Conservation (phyloP, 2,329 filamentous ascomycete genomes). For the Colletotrichum tamarilloi region DNA sequence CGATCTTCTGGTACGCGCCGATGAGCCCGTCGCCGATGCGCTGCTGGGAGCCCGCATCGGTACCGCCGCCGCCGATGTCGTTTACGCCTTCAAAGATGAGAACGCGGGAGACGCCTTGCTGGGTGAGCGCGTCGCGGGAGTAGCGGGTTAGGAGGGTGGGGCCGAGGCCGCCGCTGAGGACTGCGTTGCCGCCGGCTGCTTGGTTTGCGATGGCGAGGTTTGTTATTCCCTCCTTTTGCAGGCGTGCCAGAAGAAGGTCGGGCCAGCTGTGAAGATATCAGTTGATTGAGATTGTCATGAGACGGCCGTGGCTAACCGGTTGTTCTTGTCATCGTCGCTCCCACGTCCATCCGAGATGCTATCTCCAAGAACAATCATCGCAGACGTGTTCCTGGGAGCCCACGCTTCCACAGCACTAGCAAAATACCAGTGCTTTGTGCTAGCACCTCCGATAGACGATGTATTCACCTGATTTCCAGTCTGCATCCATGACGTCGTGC, state of each 20-base stretch:
- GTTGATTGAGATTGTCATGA: not conserved
- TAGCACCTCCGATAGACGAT: constrained; percentile 55
- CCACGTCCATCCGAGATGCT: constrained; percentile 76
- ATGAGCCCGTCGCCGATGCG: constrained; percentile 62
- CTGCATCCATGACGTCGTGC: constrained; percentile 70
- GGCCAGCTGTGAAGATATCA: constrained; percentile 57
- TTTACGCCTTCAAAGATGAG: constrained; percentile 78
- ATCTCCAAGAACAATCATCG: constrained; percentile 69
- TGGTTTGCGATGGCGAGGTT: constrained; percentile 71
- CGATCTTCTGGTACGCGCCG: constrained; percentile 69
- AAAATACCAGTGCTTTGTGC: constrained; percentile 65
- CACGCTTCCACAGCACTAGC: constrained; percentile 69
- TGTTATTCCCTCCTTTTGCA: constrained; percentile 59
- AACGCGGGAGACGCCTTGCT: constrained; percentile 67
- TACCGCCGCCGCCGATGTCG: constrained; percentile 68
- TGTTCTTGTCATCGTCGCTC: constrained; percentile 69
- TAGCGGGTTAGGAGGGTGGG: constrained; percentile 70
- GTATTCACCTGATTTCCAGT: constrained; percentile 66
- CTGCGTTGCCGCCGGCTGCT: constrained; percentile 75
- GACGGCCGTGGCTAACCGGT: constrained; percentile 51
- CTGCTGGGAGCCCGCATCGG: constrained; percentile 58
- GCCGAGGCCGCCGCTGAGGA: constrained; percentile 71
- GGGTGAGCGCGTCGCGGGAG: constrained; percentile 71
- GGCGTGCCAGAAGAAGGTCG: constrained; percentile 62
- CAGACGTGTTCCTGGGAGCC: constrained; percentile 53